These are phyloP conservation scores for Paramecium biaurelia DNA, from an alignment of 73 alveolate species.

Conservation along the genomic window DNA sequence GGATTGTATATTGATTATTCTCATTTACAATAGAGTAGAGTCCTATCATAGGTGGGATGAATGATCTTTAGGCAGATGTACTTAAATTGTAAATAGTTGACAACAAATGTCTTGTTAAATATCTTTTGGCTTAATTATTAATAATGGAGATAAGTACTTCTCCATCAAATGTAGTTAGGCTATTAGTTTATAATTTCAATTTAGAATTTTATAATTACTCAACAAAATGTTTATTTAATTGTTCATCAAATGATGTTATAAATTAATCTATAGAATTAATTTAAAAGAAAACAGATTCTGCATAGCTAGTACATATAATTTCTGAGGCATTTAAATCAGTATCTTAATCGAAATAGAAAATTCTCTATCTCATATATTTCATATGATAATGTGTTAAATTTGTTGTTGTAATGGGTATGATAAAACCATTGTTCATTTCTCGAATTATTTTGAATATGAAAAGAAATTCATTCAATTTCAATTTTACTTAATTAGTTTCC, in stretches of 20 bases:
- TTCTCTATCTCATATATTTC: background rate
- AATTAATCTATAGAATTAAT: background rate
- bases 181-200: background rate
- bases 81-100: background rate
- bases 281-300: background rate
- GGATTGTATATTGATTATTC: background rate
- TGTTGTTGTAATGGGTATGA: background rate
- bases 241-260: background rate
- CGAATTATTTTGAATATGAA: background rate
- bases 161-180: background rate
- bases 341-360: background rate
- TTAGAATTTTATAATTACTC: background rate
- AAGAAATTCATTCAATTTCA: background rate
- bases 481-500: background rate
- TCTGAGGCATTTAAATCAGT: background rate
- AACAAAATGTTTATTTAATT: background rate
- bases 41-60: background rate
- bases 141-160: background rate
- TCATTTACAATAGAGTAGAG: background rate
- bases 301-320: background rate
- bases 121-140: background rate
- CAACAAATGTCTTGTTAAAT: background rate
- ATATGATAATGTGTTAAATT: background rate
- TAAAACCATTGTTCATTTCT: background rate
- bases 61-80: background rate